These are phyloP conservation scores for Parafenestella ontariensis DNA, from an alignment of 2,329 filamentous ascomycete genomes.

Conservation along the genomic window DNA sequence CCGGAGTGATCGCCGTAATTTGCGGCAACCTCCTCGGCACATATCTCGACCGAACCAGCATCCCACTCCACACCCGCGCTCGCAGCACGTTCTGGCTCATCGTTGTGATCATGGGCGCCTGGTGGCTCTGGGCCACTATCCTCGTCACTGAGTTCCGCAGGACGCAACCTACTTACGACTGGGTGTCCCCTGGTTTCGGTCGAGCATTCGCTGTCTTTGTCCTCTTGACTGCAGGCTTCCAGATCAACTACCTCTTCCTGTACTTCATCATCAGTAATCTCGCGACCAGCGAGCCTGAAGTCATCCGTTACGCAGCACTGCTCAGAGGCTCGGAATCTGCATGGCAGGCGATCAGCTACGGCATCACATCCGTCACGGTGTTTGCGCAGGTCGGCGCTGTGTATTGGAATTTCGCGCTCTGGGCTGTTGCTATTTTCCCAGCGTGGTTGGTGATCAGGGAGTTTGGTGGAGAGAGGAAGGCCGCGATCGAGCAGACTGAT, in stretches of 20 bases:
- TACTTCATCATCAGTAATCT: conserved; percentile 76
- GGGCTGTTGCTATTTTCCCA: conserved; percentile 68
- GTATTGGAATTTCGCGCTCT: conserved; percentile 75
- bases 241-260: conserved; percentile 76
- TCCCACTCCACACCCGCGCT: conserved; percentile 63
- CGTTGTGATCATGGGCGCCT: conserved; percentile 67
- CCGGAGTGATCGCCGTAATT: conserved; percentile 70
- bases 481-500: conserved; percentile 19
- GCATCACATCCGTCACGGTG: conserved; percentile 65
- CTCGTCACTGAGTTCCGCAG: conserved; percentile 66
- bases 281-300: conserved; percentile 66
- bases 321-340: conserved; percentile 75
- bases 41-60: conserved; percentile 66
- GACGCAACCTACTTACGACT: conserved; percentile 69
- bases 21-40: conserved; percentile 71
- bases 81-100: conserved; percentile 63
- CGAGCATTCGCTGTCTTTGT: conserved; percentile 71
- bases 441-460: conserved; percentile 71
- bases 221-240: conserved; percentile 71
- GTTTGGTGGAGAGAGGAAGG: conserved; percentile 52
- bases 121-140: conserved; percentile 76
- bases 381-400: conserved; percentile 71
- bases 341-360: conserved; percentile 76
- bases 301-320: conserved; percentile 72
- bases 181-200: conserved; percentile 69